A percentile compares a stretch with the other conserved stretches of the same genome.
Conservation (phyloP, 441 rosid species). For the Breynia disticha region DNA sequence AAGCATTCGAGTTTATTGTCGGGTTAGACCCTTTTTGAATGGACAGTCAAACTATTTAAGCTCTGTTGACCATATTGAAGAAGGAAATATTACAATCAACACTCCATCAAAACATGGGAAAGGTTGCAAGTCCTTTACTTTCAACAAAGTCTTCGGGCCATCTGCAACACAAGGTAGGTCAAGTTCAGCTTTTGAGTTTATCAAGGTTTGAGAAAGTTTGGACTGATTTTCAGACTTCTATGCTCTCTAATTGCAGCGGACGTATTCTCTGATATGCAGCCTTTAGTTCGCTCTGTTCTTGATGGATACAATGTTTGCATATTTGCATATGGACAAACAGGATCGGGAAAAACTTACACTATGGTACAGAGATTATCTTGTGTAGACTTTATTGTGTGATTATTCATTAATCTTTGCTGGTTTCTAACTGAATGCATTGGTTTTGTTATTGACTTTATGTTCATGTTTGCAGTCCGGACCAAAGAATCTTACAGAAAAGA, state of each 20-base stretch:
- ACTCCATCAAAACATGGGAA: slow-evolving; percentile 74
- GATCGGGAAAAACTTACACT: slow-evolving; percentile 84
- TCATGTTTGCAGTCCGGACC: slow-evolving; percentile 65
- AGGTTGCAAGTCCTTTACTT: slow-evolving; percentile 62
- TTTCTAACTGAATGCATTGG: no score
- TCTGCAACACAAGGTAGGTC: slow-evolving; percentile 76
- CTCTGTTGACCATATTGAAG: slow-evolving; percentile 62
- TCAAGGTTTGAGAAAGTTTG: slow-evolving; percentile 3
- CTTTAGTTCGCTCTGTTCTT: slow-evolving; percentile 76
- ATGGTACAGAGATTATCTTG: slow-evolving; percentile 38
- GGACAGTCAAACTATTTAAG: slow-evolving; percentile 56
- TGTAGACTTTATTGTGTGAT: neutral
- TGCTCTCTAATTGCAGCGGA: slow-evolving; percentile 53
- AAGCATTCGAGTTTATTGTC: slow-evolving; percentile 91
- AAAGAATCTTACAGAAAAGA: slow-evolving; percentile 64
- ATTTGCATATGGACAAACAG: slow-evolving; percentile 95
- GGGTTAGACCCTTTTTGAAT: slow-evolving; percentile 83
- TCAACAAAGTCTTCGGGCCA: slow-evolving; percentile 93
- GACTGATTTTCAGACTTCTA: slow-evolving; percentile 6
- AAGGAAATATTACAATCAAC: slow-evolving; percentile 52
- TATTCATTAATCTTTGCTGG: neutral
- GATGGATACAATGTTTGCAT: slow-evolving; percentile 94
- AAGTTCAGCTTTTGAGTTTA: slow-evolving; percentile 2
- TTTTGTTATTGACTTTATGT: slow-evolving; percentile 1
- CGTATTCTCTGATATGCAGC: slow-evolving; percentile 89